Evolutionary conservation across 2,329 filamentous ascomycete genomes (phyloP).

Genomic region (Chrysoporthe austroafricana): DNA sequence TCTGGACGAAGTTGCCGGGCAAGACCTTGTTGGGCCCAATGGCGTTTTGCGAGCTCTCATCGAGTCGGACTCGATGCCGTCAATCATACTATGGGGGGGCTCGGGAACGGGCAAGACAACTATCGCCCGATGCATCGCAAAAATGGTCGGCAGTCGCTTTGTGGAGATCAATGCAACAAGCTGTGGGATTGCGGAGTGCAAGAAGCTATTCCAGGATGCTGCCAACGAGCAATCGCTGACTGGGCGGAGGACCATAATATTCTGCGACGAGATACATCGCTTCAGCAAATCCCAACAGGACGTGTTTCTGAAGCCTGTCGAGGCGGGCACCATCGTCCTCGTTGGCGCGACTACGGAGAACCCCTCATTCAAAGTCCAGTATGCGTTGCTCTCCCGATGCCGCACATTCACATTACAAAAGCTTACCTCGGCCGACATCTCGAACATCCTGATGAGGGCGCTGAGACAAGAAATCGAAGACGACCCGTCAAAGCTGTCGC

Average conservation of each 20-base stretch:
- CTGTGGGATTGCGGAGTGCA: conserved; percentile 85
- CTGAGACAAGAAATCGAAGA: conserved; percentile 61
- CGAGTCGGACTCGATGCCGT: conserved; percentile 82
- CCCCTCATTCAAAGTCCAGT: conserved; percentile 90
- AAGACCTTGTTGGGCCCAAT: conserved; percentile 82
- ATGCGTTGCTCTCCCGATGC: conserved; percentile 84
- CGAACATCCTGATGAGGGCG: conserved; percentile 76
- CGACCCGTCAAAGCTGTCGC: conserved; percentile 39
- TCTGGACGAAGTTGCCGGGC: conserved; percentile 86
- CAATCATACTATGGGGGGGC: conserved; percentile 92
- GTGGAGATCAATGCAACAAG: conserved; percentile 95
- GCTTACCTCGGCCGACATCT: conserved; percentile 72
- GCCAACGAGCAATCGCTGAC: conserved; percentile 78
- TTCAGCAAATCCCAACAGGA: conserved; percentile 94
- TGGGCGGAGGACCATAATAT: conserved; percentile 90
- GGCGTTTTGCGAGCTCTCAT: conserved; percentile 89
- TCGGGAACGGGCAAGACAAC: conserved; percentile 87
- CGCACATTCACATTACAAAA: conserved; percentile 86
- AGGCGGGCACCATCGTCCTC: conserved; percentile 85
- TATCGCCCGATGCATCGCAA: conserved; percentile 88
- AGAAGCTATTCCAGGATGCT: conserved; percentile 87
- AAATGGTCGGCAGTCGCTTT: conserved; percentile 80
- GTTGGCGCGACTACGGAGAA: conserved; percentile 98
- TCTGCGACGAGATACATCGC: conserved; percentile 95
- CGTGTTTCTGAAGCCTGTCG: conserved; percentile 90